Percentiles rank a stretch among this genome's conserved stretches.
These are phyloP conservation scores for Hypoxylon fuscum DNA, from an alignment of 495 filamentous ascomycete genomes.

Conservation along the genomic window DNA sequence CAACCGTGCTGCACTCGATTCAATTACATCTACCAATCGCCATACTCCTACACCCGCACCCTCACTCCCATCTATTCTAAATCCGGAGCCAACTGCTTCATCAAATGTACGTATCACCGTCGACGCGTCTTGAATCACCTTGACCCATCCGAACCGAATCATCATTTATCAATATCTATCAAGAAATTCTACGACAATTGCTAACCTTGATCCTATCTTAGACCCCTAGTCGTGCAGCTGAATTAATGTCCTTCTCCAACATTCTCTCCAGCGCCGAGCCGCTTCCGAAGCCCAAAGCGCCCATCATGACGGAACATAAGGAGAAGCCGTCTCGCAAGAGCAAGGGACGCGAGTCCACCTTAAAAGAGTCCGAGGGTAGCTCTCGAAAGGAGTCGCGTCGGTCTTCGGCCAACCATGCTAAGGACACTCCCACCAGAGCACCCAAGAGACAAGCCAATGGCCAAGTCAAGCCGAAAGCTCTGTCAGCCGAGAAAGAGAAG, in stretches of 20 bases:
- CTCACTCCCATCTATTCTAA: slow-evolving; percentile 49
- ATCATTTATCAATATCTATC: slow-evolving; percentile 19
- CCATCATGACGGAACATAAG: slow-evolving; percentile 45
- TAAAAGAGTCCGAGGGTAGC: slow-evolving; percentile 49
- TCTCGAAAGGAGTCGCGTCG: slow-evolving; percentile 53
- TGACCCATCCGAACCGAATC: slow-evolving; percentile 35
- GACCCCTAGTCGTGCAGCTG: slow-evolving; percentile 72
- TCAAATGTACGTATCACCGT: slow-evolving; percentile 48
- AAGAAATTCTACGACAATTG: slow-evolving; percentile 7
- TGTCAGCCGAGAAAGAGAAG: slow-evolving; percentile 73
- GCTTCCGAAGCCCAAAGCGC: slow-evolving; percentile 57
- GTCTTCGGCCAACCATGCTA: slow-evolving; percentile 53
- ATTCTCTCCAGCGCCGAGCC: slow-evolving; percentile 82
- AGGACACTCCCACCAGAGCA: slow-evolving; percentile 56
- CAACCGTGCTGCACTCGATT: slow-evolving; percentile 49
- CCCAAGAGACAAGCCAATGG: slow-evolving; percentile 63
- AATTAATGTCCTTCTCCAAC: slow-evolving; percentile 92
- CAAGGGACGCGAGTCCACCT: slow-evolving; percentile 53
- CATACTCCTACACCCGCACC: slow-evolving; percentile 56
- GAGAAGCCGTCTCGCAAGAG: slow-evolving; percentile 51
- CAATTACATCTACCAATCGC: slow-evolving; percentile 53
- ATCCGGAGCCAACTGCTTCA: slow-evolving; percentile 55
- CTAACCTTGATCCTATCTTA: slow-evolving; percentile 43
- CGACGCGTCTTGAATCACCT: neutral
- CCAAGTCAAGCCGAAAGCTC: slow-evolving; percentile 59